A percentile compares a stretch with the other conserved stretches of the same genome.
These are phyloP conservation scores for Phytophthora podocarpi DNA, from an alignment of 352 stramenopile species.

Conservation along the genomic window DNA sequence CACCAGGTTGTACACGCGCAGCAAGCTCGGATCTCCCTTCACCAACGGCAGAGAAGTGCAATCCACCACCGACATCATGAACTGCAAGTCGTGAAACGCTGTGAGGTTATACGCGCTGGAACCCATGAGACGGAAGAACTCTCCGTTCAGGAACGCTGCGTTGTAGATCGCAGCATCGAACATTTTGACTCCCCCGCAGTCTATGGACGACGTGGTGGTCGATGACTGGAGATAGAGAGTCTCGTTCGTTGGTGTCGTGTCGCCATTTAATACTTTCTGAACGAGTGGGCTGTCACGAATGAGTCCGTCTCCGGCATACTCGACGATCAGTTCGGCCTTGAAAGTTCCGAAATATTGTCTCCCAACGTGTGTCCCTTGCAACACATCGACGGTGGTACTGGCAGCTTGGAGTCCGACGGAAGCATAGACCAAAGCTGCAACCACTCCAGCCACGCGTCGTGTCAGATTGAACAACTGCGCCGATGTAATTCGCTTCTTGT, in stretches of 20 bases:
- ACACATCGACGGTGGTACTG: constrained; percentile 21
- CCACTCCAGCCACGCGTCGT: constrained; percentile 27
- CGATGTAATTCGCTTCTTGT: constrained; percentile 33
- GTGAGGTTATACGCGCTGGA: constrained; percentile 40
- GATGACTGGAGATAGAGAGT: constrained; percentile 41
- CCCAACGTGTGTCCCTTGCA: constrained; percentile 19
- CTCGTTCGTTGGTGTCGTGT: constrained; percentile 34
- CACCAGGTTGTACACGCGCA: constrained; percentile 34
- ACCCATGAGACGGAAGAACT: constrained; percentile 21
- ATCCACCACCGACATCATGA: constrained; percentile 29
- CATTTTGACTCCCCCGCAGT: constrained; percentile 7
- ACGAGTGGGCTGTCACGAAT: constrained; percentile 44
- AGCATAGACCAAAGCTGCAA: constrained; percentile 25
- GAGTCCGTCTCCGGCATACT: constrained; percentile 26
- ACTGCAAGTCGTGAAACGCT: constrained; percentile 31
- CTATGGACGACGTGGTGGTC: constrained; percentile 19
- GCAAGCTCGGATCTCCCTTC: constrained; percentile 25
- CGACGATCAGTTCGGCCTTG: constrained; percentile 31
- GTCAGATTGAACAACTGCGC: constrained; percentile 32
- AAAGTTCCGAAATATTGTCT: constrained; percentile 24
- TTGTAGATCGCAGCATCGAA: constrained; percentile 36
- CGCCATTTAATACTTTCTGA: constrained; percentile 22
- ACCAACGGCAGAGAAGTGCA: constrained; percentile 29
- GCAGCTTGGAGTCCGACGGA: constrained; percentile 16
- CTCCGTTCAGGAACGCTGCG: constrained; percentile 10